Evolutionary conservation across 2,329 filamentous ascomycete genomes (phyloP).

Genomic region (Penicillium hesseltinei): DNA sequence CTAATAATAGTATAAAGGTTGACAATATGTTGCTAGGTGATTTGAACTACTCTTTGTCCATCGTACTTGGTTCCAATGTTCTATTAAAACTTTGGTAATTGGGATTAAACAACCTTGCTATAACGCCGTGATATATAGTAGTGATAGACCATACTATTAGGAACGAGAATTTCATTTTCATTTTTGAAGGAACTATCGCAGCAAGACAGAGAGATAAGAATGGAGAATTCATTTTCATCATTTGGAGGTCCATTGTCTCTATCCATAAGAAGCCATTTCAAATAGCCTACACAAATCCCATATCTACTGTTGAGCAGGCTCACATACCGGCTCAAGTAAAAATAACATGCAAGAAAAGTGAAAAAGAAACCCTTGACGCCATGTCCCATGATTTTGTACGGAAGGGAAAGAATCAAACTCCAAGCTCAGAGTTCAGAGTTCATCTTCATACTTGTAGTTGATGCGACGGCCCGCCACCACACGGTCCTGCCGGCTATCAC

Average conservation of each 20-base stretch:
- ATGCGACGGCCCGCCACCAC: constrained; percentile 39
- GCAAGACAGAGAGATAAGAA: neutral
- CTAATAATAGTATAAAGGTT: too few species aligned
- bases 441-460: constrained; percentile 52
- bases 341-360: constrained; percentile 12
- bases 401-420: neutral
- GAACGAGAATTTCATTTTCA: neutral
- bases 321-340: neutral
- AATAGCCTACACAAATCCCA: neutral
- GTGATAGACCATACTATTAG: neutral
- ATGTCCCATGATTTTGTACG: constrained; percentile 9
- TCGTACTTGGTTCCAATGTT: too few species aligned
- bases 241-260: constrained; percentile 1
- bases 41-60: too few species aligned
- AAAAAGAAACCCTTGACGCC: constrained; percentile 3
- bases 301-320: constrained; percentile 10
- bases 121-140: neutral
- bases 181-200: neutral
- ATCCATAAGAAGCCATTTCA: neutral
- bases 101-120: neutral
- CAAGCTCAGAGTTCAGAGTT: constrained; percentile 26
- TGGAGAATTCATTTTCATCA: neutral
- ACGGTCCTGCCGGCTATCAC: constrained; percentile 36
- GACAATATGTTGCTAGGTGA: too few species aligned
- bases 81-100: neutral